phyloP scores from a whole-genome alignment of 805 yeast species.

The Metschnikowia reukaufii region DNA sequence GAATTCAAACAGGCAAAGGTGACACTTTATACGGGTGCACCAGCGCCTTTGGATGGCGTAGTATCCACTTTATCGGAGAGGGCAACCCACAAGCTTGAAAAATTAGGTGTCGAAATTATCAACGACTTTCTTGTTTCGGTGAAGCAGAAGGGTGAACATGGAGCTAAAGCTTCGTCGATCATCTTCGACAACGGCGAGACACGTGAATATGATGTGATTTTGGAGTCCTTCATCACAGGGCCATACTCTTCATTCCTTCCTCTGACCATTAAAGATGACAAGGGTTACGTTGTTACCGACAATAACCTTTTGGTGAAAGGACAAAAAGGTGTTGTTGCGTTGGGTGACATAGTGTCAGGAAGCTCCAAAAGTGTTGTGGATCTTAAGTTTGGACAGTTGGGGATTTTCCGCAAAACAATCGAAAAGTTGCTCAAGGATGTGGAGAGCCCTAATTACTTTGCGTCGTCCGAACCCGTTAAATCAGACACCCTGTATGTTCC shows the following conservation, averaged over 20 bases:
- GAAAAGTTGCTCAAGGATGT: constrained; percentile 4
- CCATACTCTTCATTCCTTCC: constrained; percentile 38
- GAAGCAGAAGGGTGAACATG: constrained; percentile 13
- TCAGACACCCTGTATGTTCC: constrained; percentile 1
- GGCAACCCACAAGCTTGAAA: constrained; percentile 12
- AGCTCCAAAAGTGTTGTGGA: constrained; percentile 27
- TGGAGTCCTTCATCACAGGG: constrained; percentile 24
- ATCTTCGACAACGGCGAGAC: constrained; percentile 21
- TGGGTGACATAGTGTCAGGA: constrained; percentile 36
- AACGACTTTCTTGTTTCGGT: constrained; percentile 16
- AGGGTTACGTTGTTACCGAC: constrained; percentile 33
- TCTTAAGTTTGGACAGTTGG: constrained; percentile 24
- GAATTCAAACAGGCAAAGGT: constrained; percentile 21
- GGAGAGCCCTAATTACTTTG: not conserved
- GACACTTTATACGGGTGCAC: constrained; percentile 24
- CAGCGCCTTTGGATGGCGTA: constrained; percentile 10
- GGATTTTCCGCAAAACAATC: constrained; percentile 13
- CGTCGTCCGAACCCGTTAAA: not conserved
- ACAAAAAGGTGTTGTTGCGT: constrained; percentile 28
- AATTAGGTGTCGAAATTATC: constrained; percentile 18
- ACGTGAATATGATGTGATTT: constrained; percentile 28
- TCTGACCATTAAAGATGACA: constrained; percentile 20
- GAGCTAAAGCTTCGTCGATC: constrained; percentile 9
- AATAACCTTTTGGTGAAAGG: constrained; percentile 26
- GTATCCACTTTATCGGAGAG: constrained; percentile 2